Evolutionary conservation across 768 basidiomycete genomes (phyloP), one percentile per base, ranked within the genome.

Genomic region (Kwoniella dendrophila): DNA sequence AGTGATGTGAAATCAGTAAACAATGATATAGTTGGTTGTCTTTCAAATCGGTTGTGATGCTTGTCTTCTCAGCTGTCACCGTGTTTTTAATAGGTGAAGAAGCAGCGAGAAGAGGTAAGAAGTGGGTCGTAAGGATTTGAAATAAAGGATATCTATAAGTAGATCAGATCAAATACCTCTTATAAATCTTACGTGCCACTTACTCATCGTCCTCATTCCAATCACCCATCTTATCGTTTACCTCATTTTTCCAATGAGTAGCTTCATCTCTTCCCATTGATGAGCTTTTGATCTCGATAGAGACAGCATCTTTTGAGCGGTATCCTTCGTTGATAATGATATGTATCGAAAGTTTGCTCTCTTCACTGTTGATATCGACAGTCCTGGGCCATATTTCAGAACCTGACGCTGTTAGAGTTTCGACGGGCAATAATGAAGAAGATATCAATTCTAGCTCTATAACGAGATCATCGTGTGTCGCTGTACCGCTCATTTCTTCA

Each of bases 1-100:
- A 85, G 81, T 53, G 89, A 86, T 90, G 88, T 0, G 89, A 90
- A 1, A 86, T 87, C 53, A 90, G 82, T 0, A 90, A 82, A 22
- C 84, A 84, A 69, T 90, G 88, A 62, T 83, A 86, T 16, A 70
- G 66, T 29, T 41, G 45, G 27, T 8, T 34, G 24, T 24, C 32
- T 14, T 32, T 51, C 7, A 20, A 1, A 32, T 27, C 8, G 38
- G 26, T 5, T 58, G 56, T 24, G 58, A 14, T n/a, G n/a, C n/a
- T n/a, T n/a, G n/a, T n/a, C n/a, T n/a, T n/a, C n/a, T n/a, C n/a
- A n/a, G n/a, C n/a, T n/a, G n/a, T n/a, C n/a, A n/a, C n/a, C n/a
- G n/a, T n/a, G n/a, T n/a, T n/a, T n/a, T n/a, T n/a, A n/a, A n/a
- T n/a, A 1, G 59, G 20, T 3, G 49, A 59, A 24, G 33, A 47